phyloP scores from a whole-genome alignment of 1,139 yeast genomes.

The Candida dubliniensis region DNA sequence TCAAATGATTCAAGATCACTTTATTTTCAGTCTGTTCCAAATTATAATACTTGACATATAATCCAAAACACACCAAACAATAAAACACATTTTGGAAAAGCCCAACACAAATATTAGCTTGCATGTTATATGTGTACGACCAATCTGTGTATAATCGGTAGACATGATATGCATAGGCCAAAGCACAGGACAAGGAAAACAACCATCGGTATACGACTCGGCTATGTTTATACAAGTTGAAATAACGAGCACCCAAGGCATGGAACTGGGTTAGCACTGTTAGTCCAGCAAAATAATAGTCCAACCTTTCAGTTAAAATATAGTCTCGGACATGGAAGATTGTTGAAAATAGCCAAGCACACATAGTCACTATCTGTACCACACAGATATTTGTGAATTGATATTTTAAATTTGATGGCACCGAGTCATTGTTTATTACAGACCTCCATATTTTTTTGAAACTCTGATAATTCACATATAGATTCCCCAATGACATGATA shows the following conservation, averaged over 20 bases:
- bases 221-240: slow-evolving; percentile 50
- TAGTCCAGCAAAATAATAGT: slow-evolving; percentile 90
- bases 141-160: slow-evolving; percentile 68
- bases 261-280: slow-evolving; percentile 81
- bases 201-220: slow-evolving; percentile 25
- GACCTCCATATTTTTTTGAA: slow-evolving; percentile 32
- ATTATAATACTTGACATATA: slow-evolving; percentile 35
- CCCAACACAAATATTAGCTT: slow-evolving; percentile 81
- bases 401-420: slow-evolving; percentile 14
- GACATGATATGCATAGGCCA: slow-evolving; percentile 63
- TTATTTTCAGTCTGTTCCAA: slow-evolving; percentile 19
- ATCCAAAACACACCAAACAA: slow-evolving; percentile 30
- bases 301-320: slow-evolving; percentile 75
- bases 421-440: slow-evolving; percentile 15
- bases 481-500: slow-evolving; percentile 76
- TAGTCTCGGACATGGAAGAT: slow-evolving; percentile 88
- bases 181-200: slow-evolving; percentile 44
- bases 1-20: slow-evolving; percentile 22
- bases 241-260: slow-evolving; percentile 59
- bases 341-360: slow-evolving; percentile 86
- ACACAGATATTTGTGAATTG: slow-evolving; percentile 42
- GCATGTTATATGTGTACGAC: slow-evolving; percentile 94
- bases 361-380: slow-evolving; percentile 61
- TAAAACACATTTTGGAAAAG: slow-evolving; percentile 62
- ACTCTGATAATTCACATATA: slow-evolving; percentile 72